These are phyloP conservation scores for Hortiboletus campestris DNA, from an alignment of 768 basidiomycete genomes.

Conservation along the genomic window DNA sequence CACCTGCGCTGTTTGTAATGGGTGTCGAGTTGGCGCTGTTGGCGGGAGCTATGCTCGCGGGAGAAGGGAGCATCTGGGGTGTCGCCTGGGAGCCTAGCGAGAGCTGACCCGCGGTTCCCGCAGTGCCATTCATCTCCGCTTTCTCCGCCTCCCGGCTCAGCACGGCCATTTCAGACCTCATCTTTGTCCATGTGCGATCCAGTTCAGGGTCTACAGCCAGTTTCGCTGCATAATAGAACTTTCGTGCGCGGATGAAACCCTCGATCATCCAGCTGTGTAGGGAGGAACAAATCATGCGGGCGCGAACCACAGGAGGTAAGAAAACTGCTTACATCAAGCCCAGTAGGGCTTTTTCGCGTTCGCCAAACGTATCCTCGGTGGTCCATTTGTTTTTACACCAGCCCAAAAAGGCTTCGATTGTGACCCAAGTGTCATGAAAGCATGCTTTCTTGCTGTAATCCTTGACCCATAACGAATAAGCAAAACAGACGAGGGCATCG, in stretches of 20 bases:
- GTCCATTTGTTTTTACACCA: slow-evolving; percentile 75
- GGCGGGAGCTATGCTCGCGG: slow-evolving; percentile 63
- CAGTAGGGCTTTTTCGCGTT: slow-evolving; percentile 58
- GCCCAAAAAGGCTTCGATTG: slow-evolving; percentile 64
- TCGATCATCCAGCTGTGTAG: slow-evolving; percentile 71
- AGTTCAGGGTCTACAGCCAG: slow-evolving; percentile 33
- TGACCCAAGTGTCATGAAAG: slow-evolving; percentile 61
- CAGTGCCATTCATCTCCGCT: slow-evolving; percentile 33
- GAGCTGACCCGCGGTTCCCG: slow-evolving; percentile 26
- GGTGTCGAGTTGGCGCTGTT: slow-evolving; percentile 80
- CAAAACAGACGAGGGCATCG: slow-evolving; percentile 81
- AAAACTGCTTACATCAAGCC: slow-evolving; percentile 70
- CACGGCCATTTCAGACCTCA: slow-evolving; percentile 32
- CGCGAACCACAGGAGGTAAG: slow-evolving; percentile 18
- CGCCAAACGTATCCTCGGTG: slow-evolving; percentile 40
- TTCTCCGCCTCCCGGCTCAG: slow-evolving; percentile 36
- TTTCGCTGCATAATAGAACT: slow-evolving; percentile 41
- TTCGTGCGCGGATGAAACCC: slow-evolving; percentile 63
- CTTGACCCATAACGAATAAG: slow-evolving; percentile 79
- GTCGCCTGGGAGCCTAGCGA: slow-evolving; percentile 38
- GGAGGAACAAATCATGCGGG: slow-evolving; percentile 23
- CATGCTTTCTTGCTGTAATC: slow-evolving; percentile 59
- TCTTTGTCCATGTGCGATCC: slow-evolving; percentile 34
- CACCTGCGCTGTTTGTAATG: slow-evolving; percentile 51
- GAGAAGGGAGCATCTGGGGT: slow-evolving; percentile 78